A percentile compares a stretch with the other conserved stretches of the same genome.
phyloP scores from a whole-genome alignment of 805 yeast species.

The Lachancea nothofagi region DNA sequence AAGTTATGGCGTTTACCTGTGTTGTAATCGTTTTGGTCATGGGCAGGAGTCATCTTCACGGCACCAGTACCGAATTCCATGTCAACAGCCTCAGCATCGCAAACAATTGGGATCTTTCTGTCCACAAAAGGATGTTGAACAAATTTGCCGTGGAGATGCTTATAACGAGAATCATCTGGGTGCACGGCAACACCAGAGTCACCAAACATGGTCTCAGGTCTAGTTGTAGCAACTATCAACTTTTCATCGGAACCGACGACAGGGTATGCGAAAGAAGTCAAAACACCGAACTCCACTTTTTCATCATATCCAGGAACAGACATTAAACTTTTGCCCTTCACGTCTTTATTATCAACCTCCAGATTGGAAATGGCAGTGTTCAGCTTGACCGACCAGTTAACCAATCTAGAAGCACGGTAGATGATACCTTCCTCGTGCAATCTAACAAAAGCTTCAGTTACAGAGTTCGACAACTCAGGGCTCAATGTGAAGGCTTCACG shows the following conservation, averaged over 20 bases:
- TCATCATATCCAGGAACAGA: slow-evolving; percentile 87
- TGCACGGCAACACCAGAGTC: slow-evolving; percentile 98
- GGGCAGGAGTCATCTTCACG: slow-evolving; percentile 97
- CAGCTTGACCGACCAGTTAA: slow-evolving; percentile 93
- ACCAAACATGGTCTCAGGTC: slow-evolving; percentile 98
- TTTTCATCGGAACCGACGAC: slow-evolving; percentile 83
- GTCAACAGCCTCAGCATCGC: slow-evolving; percentile 92
- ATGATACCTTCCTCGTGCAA: slow-evolving; percentile 92
- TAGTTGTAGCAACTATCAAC: slow-evolving; percentile 90
- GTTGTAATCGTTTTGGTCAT: slow-evolving; percentile 92
- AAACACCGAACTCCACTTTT: slow-evolving; percentile 91
- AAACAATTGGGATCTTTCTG: slow-evolving; percentile 78
- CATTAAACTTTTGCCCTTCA: slow-evolving; percentile 73
- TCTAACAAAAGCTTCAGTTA: slow-evolving; percentile 83
- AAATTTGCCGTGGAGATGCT: slow-evolving; percentile 89
- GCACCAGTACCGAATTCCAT: slow-evolving; percentile 99
- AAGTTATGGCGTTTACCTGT: slow-evolving; percentile 92
- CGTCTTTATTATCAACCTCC: slow-evolving; percentile 90
- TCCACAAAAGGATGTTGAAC: slow-evolving; percentile 87
- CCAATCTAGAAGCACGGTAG: slow-evolving; percentile 87
- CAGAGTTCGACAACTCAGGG: slow-evolving; percentile 72
- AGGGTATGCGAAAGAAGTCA: slow-evolving; percentile 91
- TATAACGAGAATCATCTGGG: slow-evolving; percentile 90
- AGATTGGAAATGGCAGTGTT: slow-evolving; percentile 94
- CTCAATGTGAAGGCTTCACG: slow-evolving; percentile 92